Base-by-base conservation (phyloP, 116 monocot species). In the Iris pallida region DNA sequence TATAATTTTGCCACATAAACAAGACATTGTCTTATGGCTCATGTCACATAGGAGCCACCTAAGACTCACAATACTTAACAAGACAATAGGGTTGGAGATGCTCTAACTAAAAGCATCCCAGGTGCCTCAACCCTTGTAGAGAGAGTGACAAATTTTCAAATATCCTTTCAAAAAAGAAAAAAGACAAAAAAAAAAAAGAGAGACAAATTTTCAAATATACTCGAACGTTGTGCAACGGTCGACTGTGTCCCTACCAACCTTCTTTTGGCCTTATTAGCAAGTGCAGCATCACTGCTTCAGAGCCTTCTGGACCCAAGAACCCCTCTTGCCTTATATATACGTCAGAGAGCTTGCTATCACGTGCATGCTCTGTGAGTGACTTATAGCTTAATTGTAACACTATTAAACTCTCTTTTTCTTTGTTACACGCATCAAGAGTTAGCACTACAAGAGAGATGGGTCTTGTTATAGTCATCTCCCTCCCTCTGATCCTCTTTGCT, bases 401-500 rank as follows among this genome's bases (percentile, higher is more conserved):
- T 20, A 58, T 0, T 4, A 30, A 8, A 18, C 5, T 55, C 53
- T 13, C 3, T 13, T 7, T 3, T 14, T 7, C 53, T 54, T 4
- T 7, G 4, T 61, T 61, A 14, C 30, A 7, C 11, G 20, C 42
- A 66, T 16, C 3, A 48, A 0, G 7, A 73, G 46, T 0, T n/a
- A n/a, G n/a, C n/a, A 45, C 16, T 10, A 46, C 2, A 30, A 30
- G 30, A 42, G 30, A 41, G 52, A 86, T 87, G 87, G 89, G 89
- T 9, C 74, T 85, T 19, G 82, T 85, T 10, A 59, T 89, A 49
- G 89, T 85, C 1, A 64, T 92, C 64, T 85, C 88, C 16, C 76
- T 92, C 20, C 88, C 92, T 55, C 76, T 92, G 45, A 85, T 92
- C 8, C 16, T 92, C 40, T 79, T 92, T 48, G 64, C 85, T 20